Percentiles rank a stretch among this genome's conserved stretches.
phyloP scores from a whole-genome alignment of 2,329 filamentous ascomycete genomes.

The Lomentospora prolificans region DNA sequence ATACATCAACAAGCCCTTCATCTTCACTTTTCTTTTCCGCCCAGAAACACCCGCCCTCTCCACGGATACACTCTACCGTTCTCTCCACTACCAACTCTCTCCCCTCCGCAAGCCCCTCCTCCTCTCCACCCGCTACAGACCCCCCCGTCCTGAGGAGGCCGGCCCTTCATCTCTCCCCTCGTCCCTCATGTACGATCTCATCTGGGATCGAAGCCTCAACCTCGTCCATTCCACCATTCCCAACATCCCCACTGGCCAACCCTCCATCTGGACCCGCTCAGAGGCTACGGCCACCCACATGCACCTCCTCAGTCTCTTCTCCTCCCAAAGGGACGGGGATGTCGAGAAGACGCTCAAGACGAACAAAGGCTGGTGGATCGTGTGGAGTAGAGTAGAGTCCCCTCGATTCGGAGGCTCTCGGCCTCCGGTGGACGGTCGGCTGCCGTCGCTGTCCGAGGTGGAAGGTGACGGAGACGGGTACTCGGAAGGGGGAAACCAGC shows the following conservation, averaged over 20 bases:
- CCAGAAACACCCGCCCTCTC: constrained; percentile 42
- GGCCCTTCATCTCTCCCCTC: constrained; percentile 19
- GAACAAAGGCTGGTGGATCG: constrained; percentile 58
- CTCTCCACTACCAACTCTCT: constrained; percentile 49
- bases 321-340: constrained; percentile 30
- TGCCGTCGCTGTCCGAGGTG: not conserved
- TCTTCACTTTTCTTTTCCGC: constrained; percentile 65
- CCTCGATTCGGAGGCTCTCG: not conserved
- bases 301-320: constrained; percentile 46
- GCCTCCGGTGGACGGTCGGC: not conserved
- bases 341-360: constrained; percentile 57
- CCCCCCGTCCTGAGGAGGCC: constrained; percentile 31
- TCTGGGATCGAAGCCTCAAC: constrained; percentile 49
- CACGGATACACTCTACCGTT: constrained; percentile 46
- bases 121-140: constrained; percentile 46
- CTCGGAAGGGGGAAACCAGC: not conserved
- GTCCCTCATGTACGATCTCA: constrained; percentile 44
- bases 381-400: constrained; percentile 49
- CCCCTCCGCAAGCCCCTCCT: constrained; percentile 48
- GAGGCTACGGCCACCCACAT: constrained; percentile 58
- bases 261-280: constrained; percentile 42
- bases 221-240: constrained; percentile 55
- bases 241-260: constrained; percentile 45
- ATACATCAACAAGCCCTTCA: constrained; percentile 65
- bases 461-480: not conserved